Evolutionary conservation across 106 monocot genomes (phyloP).

Genomic region (Amphibolis antarctica): DNA sequence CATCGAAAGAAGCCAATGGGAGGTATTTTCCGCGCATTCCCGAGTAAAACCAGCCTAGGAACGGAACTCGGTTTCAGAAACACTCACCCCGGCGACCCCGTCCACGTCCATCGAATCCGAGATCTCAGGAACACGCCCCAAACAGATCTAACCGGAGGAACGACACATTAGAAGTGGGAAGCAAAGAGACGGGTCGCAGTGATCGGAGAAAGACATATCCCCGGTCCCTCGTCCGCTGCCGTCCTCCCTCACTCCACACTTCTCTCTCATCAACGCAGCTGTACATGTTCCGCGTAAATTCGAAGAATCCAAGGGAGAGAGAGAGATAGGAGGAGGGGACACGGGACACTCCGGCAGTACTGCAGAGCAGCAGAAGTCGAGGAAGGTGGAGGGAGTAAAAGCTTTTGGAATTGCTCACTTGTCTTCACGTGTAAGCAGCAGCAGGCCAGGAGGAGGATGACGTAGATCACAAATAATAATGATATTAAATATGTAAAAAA

Average conservation of each 20-base stretch:
- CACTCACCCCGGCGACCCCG: no score
- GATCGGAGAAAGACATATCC: not conserved
- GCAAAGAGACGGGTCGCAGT: not conserved
- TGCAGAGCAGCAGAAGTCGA: not conserved
- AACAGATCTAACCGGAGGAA: not conserved
- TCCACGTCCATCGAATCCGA: not conserved
- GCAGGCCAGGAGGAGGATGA: no score
- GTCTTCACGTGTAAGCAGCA: no score
- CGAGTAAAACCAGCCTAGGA: no score
- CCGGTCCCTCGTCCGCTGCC: no score
- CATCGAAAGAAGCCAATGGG: not conserved
- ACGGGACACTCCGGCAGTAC: not conserved
- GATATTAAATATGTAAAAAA: no score
- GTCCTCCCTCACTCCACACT: not conserved
- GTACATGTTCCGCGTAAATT: not conserved
- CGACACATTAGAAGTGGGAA: not conserved
- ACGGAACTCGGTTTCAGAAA: no score
- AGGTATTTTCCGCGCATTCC: not conserved
- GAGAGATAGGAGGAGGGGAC: not conserved
- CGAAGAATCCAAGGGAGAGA: not conserved
- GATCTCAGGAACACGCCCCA: not conserved
- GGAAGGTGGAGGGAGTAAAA: not conserved
- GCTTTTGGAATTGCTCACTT: no score
- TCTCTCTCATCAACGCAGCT: not conserved
- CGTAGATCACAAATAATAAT: no score